Evolutionary conservation across 306 rosid genomes (phyloP).

Genomic region (Prunus padus): DNA sequence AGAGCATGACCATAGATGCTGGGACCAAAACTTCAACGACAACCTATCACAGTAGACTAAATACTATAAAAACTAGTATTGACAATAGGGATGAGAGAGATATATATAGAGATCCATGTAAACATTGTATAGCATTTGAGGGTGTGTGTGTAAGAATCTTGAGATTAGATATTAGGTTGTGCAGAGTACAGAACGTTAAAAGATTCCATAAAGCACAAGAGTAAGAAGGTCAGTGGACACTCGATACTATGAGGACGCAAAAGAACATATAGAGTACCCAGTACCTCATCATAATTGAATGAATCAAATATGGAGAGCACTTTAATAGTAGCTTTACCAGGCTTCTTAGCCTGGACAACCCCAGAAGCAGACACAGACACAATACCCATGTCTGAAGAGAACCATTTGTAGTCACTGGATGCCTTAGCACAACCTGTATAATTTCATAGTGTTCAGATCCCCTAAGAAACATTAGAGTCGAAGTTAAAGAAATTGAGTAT

Average conservation of each 20-base stretch:
- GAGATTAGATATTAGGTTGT: not conserved
- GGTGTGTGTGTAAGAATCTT: not conserved
- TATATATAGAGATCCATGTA: not conserved
- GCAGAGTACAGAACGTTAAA: not conserved
- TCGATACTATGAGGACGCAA: not conserved
- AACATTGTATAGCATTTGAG: constrained; percentile 1
- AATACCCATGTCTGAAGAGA: constrained; percentile 64
- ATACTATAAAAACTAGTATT: constrained; percentile 4
- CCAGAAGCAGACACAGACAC: constrained; percentile 80
- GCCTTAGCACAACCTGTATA: constrained; percentile 77
- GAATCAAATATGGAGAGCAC: constrained; percentile 69
- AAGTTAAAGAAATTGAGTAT: constrained; percentile 30
- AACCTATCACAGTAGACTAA: constrained; percentile 47
- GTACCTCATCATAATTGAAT: constrained; percentile 86
- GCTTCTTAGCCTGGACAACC: constrained; percentile 79
- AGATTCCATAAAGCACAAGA: not conserved
- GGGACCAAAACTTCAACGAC: constrained; percentile 77
- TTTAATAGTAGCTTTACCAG: constrained; percentile 83
- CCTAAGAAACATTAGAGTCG: constrained; percentile 24
- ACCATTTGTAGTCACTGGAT: constrained; percentile 77
- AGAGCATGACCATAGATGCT: constrained; percentile 76
- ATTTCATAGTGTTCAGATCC: constrained; percentile 15
- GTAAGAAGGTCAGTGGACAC: not conserved
- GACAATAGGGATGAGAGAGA: not conserved
- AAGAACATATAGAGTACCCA: not conserved